Base-by-base conservation (phyloP, 345 rosid species). In the Eutrema yunnanense region DNA sequence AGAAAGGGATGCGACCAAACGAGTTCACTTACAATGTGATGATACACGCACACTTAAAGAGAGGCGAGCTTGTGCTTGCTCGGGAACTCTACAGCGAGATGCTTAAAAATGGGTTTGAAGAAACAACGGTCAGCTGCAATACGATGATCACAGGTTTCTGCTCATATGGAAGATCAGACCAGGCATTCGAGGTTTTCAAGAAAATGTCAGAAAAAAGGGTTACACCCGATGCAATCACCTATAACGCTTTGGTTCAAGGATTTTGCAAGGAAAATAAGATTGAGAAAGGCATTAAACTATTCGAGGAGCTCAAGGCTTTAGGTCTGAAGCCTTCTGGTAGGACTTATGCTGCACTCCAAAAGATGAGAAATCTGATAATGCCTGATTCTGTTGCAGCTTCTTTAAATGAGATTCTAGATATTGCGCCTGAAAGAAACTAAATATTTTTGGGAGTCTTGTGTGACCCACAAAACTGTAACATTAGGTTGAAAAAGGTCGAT, bases 41-140 rank as follows among this genome's bases (percentile, higher is more conserved):
- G 82, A 85, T 90, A 66, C 81, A 88, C 43, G 87, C 88, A 32
- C 78, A 80, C 19, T 81, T 86, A n/a, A 86, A 83, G 75, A 61
- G 73, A 52, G 86, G 86, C 29, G 78, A 85, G 52, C 42, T 81
- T 52, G 80, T 58, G 77, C 81, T 79, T 50, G 90, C 90, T 43
- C 44, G 76, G 43, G 54, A 65, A 52, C 67, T 90, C 14, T 74
- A 81, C 34, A 70, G 76, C 48, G 85, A 79, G 75, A 85, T 90
- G 93, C 42, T 79, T 22, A 79, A 60, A 58, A 73, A 49, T 38
- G 96, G 91, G 27, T 83, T 56, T 29, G 75, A 71, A 60, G 83
- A 76, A 71, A 83, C 78, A 44, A 87, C 84, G 0, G 75, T 65
- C 2, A 78, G 71, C 77, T 87, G 74, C 80, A 85, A 86, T 72